These are phyloP conservation scores for Coprinopsis sp. DNA, from an alignment of 768 basidiomycete genomes.

Conservation along the genomic window DNA sequence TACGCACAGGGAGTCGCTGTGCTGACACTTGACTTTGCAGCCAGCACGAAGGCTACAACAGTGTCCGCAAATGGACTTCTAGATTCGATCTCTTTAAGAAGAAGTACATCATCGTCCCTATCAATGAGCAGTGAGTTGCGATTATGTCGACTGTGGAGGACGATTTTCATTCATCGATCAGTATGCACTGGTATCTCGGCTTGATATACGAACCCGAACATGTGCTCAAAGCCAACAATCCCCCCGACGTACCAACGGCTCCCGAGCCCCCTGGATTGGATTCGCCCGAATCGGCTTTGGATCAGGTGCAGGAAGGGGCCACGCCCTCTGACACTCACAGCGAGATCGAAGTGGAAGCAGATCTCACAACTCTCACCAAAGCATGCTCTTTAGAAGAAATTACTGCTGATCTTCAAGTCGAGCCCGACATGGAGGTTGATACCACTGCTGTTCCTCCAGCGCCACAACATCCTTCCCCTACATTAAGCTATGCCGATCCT, in stretches of 20 bases:
- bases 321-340: slow-evolving; percentile 16
- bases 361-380: slow-evolving; percentile 23
- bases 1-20: background rate
- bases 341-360: slow-evolving; percentile 30
- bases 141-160: background rate
- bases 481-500: slow-evolving; percentile 5
- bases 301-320: slow-evolving; percentile 10
- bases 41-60: slow-evolving; percentile 65
- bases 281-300: slow-evolving; percentile 2
- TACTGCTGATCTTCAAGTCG: too few relatives aligned
- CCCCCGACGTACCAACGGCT: background rate
- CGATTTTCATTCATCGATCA: slow-evolving; percentile 25
- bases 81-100: slow-evolving; percentile 86
- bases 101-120: slow-evolving; percentile 90
- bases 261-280: background rate
- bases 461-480: background rate
- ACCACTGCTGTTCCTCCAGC: background rate
- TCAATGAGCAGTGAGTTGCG: slow-evolving; percentile 83
- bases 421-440: slow-evolving; percentile 9
- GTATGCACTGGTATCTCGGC: slow-evolving; percentile 96
- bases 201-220: slow-evolving; percentile 84
- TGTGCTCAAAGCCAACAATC: slow-evolving; percentile 29
- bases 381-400: slow-evolving; percentile 21
- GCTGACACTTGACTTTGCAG: slow-evolving; percentile 23
- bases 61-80: slow-evolving; percentile 91